Evolutionary conservation across 345 rosid genomes (phyloP), one percentile per base, ranked within the genome.

Genomic region (Boechera stricta): DNA sequence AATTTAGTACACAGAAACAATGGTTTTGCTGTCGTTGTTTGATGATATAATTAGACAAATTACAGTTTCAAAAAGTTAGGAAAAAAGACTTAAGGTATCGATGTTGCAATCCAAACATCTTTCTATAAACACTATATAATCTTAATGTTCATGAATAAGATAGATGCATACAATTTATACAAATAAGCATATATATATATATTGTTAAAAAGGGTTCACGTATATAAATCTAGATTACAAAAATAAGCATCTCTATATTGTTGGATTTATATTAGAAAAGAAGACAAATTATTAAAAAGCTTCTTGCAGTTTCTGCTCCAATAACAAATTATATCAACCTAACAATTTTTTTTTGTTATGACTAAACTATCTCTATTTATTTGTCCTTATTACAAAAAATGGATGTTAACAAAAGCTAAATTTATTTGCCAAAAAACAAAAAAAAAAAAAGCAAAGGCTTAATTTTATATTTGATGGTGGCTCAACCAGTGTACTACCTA

Each of bases 251-350:
- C 62, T 57, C 15, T 7, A 55, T 28, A 32, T 7, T 57, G 0
- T 62, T n/a, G 21, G 12, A 32, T 3, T 31, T 31, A 13, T 32
- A 31, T 13, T 62, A 61, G 26, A 24, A 36, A 11, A 41, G 7
- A 41, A 39, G 1, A 41, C 0, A 24, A 41, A 3, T 62, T 10
- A 11, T 3, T 0, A 24, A 62, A 41, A 41, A 13, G 7, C 4
- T 12, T 26, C 16, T 41, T 18, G 52, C 36, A 28, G 49, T 7
- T 64, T 64, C 38, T 64, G 53, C 38, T 44, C 68, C 53, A 53
- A 62, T 10, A 64, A 28, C 68, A 28, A 64, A 12, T 29, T 42
- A 64, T 13, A 26, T 28, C 51, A 4, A 42, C 67, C 68, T 64
- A 64, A 44, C 53, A 64, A 26, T 0, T 13, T 26, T 28, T 42